Percentiles rank a stretch among this genome's conserved stretches.
Evolutionary conservation across 495 filamentous ascomycete species (phyloP).

Genomic region (Astrothelium macrocarpum): DNA sequence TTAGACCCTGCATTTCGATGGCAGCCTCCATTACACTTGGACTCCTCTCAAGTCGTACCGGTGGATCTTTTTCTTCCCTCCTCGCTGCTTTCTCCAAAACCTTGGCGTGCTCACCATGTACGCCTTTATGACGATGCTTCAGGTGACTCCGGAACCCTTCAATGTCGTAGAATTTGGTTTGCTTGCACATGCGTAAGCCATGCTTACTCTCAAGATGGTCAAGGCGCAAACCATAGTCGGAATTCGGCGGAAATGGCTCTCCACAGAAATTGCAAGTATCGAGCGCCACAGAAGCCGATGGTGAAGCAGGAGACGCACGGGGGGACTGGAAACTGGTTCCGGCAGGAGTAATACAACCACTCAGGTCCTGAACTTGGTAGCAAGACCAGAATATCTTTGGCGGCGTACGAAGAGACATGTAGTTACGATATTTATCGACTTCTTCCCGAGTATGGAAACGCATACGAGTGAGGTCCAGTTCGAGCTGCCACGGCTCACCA

Average conservation of each 20-base stretch:
- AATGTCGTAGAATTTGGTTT: slow-evolving; percentile 5
- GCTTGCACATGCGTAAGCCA: background rate
- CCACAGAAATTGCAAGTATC: slow-evolving; percentile 2
- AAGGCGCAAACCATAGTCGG: background rate
- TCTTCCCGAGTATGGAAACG: background rate
- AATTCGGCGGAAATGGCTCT: background rate
- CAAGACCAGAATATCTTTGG: background rate
- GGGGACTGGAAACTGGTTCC: background rate
- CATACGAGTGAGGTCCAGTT: background rate
- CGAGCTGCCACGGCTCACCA: background rate
- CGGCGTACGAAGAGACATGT: background rate
- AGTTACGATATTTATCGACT: background rate
- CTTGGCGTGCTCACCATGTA: background rate
- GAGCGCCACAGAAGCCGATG: background rate
- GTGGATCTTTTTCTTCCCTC: background rate
- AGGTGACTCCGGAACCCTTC: background rate
- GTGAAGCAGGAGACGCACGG: background rate
- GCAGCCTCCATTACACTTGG: background rate
- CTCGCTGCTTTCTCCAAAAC: background rate
- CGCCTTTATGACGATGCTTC: background rate
- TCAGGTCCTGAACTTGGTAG: slow-evolving; percentile 3
- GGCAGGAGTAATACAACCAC: background rate
- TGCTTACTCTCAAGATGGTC: background rate
- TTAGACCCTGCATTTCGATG: background rate
- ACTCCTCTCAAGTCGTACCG: background rate